Conservation (phyloP, 2,329 filamentous ascomycete species). For the Colletotrichum brevisporum region DNA sequence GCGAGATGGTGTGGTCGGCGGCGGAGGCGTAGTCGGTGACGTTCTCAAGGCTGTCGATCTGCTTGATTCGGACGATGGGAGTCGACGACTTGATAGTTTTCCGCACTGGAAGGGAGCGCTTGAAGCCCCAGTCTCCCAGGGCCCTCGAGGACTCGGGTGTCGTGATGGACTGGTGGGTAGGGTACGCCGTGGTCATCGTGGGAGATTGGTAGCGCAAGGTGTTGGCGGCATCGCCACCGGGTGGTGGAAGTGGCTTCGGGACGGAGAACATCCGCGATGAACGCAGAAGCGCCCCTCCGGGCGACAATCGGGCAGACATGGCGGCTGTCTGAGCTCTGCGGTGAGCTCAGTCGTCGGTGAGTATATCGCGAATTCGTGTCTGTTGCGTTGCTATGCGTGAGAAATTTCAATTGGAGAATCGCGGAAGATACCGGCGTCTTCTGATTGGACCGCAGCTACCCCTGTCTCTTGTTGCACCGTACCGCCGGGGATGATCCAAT, state of each 20-base stretch:
- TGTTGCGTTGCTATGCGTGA: constrained; percentile 19
- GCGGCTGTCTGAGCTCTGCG: constrained; percentile 41
- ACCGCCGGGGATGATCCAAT: neutral
- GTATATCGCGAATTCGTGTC: constrained; percentile 6
- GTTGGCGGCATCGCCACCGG: constrained; percentile 64
- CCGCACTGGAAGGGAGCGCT: constrained; percentile 84
- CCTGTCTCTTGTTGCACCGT: constrained; percentile 10
- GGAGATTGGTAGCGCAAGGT: constrained; percentile 68
- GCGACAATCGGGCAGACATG: constrained; percentile 59
- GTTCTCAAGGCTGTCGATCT: constrained; percentile 88
- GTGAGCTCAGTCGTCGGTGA: constrained; percentile 35
- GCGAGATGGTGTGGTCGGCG: constrained; percentile 83
- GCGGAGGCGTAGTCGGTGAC: constrained; percentile 91
- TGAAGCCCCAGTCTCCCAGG: constrained; percentile 93
- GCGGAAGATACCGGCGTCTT: constrained; percentile 27
- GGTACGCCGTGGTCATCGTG: constrained; percentile 81
- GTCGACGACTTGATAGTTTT: constrained; percentile 79
- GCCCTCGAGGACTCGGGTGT: constrained; percentile 80
- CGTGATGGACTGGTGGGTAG: constrained; percentile 86
- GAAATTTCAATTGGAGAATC: constrained; percentile 40
- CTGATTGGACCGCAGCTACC: constrained; percentile 37
- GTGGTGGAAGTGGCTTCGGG: constrained; percentile 79
- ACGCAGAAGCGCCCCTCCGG: constrained; percentile 80
- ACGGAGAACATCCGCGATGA: constrained; percentile 92
- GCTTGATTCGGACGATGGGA: constrained; percentile 82